Conservation (phyloP, 257 asterid species). For the Paulownia fortunei region DNA sequence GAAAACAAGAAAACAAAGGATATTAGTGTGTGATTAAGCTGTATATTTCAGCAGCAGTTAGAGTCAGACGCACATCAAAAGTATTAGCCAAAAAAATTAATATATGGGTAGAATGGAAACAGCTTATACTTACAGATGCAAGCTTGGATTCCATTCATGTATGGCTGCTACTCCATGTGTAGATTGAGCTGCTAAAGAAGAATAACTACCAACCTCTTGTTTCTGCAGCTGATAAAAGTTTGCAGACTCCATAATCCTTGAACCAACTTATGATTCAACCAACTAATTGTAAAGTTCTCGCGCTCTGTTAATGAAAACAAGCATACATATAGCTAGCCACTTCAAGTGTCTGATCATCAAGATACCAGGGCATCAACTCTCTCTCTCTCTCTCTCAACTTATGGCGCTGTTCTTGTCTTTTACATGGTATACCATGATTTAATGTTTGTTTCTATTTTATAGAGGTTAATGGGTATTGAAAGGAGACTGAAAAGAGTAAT, state of each 20-base stretch:
- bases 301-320: background rate
- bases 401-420: background rate
- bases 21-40: no score
- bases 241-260: slow-evolving; percentile 2
- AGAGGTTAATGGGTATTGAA: background rate
- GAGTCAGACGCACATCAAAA: no score
- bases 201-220: background rate
- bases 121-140: background rate
- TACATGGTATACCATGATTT: background rate
- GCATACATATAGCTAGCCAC: no score
- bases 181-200: slow-evolving; percentile 5
- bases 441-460: background rate
- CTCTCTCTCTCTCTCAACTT: background rate
- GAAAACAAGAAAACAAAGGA: no score
- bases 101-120: no score
- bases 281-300: background rate
- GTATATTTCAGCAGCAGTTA: no score
- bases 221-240: background rate
- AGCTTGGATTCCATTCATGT: slow-evolving; percentile 18
- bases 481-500: background rate
- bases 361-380: background rate
- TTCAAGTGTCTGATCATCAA: background rate
- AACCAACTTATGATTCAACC: background rate
- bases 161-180: background rate
- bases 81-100: no score